Base-by-base conservation (phyloP, 371 early-diverging fungal genomes). In the Mortierella sp. region DNA sequence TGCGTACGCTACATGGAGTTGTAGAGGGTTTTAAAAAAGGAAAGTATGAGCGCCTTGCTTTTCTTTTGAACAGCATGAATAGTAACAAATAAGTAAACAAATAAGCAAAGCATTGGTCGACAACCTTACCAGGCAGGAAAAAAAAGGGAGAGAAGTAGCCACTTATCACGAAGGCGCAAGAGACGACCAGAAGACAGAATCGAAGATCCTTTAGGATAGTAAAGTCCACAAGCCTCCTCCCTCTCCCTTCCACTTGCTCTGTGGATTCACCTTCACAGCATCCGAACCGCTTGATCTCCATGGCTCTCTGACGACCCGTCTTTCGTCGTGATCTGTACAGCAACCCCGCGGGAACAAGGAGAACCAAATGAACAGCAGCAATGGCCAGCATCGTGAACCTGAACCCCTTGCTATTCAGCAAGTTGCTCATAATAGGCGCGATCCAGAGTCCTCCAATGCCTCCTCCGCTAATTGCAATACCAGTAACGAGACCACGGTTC, bases 371-470 rank as follows among this genome's bases (percentile, higher is more conserved):
- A 24, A 89, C 88, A 70, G 92, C 90, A 0, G 93, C 95, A 5
- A 90, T 78, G 10, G 92, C 88, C 11, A 95, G 91, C 57, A 95
- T 82, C 1, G 95, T 89, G 93, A 93, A 94, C 16, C 87, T 87
- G 53, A 89, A 81, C 0, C 94, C 95, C 3, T 94, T 77, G 5
- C 76, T 83, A 46, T 89, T 83, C 67, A 96, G 90, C 21, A 96
- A 77, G 37, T 76, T 73, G 50, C 91, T 92, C 75, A 94, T 88
- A 8, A 96, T 78, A 37, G 94, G 93, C 0, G 94, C 91, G 78
- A 96, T 85, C 26, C 93, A 89, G 9, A 96, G 88, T 0, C 96
- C 96, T 34, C 96, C 97, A 43, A 96, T 80, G 8, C 97, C 97
- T 11, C 92, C 91, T 5, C 97, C 97, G 75, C 94, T 89, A 37